Base-by-base conservation (phyloP, 495 filamentous ascomycete genomes). In the Talaromyces thailandensis region DNA sequence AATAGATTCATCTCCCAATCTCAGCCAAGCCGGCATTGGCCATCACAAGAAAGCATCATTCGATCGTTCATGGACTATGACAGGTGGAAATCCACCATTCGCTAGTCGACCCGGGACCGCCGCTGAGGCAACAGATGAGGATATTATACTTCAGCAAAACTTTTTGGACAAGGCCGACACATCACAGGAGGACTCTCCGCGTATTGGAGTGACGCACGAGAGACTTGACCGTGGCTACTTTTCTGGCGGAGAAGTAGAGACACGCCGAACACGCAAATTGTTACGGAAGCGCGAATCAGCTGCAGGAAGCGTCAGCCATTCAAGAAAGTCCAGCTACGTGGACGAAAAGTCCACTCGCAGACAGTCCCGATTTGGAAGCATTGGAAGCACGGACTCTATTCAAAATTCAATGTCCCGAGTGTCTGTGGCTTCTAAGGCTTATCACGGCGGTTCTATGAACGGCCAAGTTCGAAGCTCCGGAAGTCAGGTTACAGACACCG, bases 211-310 rank as follows among this genome's bases (percentile, higher is more conserved):
- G 21, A 71, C 67, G 29, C 70, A 68, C 6, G 73, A 73, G 31
- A 92, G 94, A 32, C 74, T 93, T 23, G 94, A 98, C 67, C 86
- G 91, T 24, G 94, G 92, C 21, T 98, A 98, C 72, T 96, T 96
- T 69, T 98, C 94, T 1, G 91, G 92, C 6, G 87, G 88, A 9
- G 94, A 98, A 68, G 76, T 84, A 7, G 91, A 96, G 62, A 76
- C 81, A n/a, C 84, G 86, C 56, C 79, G 75, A 64, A 80, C 76
- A 50, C 83, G 90, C 56, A 94, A 92, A 69, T 81, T 93, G 57
- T 76, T 96, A 64, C 85, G 88, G 69, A 98, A 96, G 75, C 86
- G 89, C 58, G 85, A 87, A 62, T 84, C 83, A 24, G 68, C 71
- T 25, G 71, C 72, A 37, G 74, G 71, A 9, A 79, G 79, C 59